A percentile compares a stretch with the other conserved stretches of the same genome.
Evolutionary conservation across 805 yeast genomes (phyloP).

Genomic region (Starmerella floricola): DNA sequence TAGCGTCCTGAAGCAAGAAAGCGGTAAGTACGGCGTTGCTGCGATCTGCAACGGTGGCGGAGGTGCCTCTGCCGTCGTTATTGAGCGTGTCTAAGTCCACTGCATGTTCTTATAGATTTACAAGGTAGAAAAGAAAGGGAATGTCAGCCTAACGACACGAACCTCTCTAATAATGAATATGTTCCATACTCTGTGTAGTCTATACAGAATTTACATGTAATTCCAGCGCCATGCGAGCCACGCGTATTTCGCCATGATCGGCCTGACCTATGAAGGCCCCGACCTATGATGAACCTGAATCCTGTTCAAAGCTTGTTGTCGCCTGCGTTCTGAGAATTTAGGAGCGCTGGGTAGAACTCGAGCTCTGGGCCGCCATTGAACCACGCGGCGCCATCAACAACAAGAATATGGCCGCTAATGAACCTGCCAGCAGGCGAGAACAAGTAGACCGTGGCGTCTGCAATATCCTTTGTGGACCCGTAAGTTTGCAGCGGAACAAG

Average conservation of each 20-base stretch:
- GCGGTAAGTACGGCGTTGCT: constrained; percentile 81
- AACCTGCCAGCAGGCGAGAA: constrained; percentile 73
- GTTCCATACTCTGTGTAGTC: not conserved
- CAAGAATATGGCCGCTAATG: constrained; percentile 59
- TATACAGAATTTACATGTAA: too few species aligned
- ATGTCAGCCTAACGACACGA: too few species aligned
- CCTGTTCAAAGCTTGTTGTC: constrained; percentile 34
- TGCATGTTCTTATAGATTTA: not conserved
- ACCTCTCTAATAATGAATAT: not conserved
- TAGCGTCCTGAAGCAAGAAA: constrained; percentile 72
- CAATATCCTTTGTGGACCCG: constrained; percentile 69
- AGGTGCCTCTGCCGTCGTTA: constrained; percentile 88
- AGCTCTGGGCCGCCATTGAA: constrained; percentile 35
- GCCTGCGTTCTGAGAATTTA: constrained; percentile 28
- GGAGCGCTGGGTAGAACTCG: constrained; percentile 36
- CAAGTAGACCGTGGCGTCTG: constrained; percentile 72
- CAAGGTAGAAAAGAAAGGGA: too few species aligned
- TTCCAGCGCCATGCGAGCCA: too few species aligned
- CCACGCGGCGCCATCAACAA: constrained; percentile 91
- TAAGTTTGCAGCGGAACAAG: constrained; percentile 41
- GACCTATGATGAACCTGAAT: too few species aligned
- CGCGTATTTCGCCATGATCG: too few species aligned
- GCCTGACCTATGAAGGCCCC: too few species aligned
- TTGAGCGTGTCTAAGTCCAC: constrained; percentile 50
- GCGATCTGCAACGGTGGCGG: constrained; percentile 99